Base-by-base conservation (phyloP, 306 rosid genomes). In the Geum urbanum region DNA sequence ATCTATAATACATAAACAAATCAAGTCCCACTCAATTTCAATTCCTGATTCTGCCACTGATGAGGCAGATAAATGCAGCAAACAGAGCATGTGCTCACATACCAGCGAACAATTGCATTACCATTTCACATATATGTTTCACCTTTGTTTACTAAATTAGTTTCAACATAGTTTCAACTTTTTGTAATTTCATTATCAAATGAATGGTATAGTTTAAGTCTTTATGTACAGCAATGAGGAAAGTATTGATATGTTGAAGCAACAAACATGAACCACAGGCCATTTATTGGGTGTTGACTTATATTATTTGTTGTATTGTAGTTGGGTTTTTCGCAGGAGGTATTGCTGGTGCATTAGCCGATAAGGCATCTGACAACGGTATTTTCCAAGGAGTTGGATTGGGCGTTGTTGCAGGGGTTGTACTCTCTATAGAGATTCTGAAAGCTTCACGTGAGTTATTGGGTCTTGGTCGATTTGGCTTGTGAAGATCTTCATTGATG, bases 361-460 rank as follows among this genome's bases (percentile, higher is more conserved):
- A 92, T 69, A 87, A 83, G 80, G 90, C 90, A 70, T 88, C 96
- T 27, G 86, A 86, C 57, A 87, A 86, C 44, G 90, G 95, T 67
- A 75, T 86, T 72, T 63, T 86, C 44, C 86, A 88, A 45, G 96
- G 96, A 75, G 86, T 88, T 61, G 87, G 86, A 48, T 73, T 89
- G 76, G 89, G 96, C 52, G 96, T 91, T 32, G 71, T 90, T 77
- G 95, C 91, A 50, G 96, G 96, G 62, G 88, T 95, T 57, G 81
- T 90, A 49, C 86, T 90, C 55, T 86, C 90, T 10, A 70, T 89
- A 2, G 96, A 89, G 84, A 85, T 90, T 22, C 77, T 88, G 66
- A 95, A 90, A 85, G 95, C 91, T 63, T 90, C 90, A 15, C 86
- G 90, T 66, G 96, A 92, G 11, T 88, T 86, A 62, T 86, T 88